Evolutionary conservation across 106 monocot genomes (phyloP).

Genomic region (Ottelia alismoides): DNA sequence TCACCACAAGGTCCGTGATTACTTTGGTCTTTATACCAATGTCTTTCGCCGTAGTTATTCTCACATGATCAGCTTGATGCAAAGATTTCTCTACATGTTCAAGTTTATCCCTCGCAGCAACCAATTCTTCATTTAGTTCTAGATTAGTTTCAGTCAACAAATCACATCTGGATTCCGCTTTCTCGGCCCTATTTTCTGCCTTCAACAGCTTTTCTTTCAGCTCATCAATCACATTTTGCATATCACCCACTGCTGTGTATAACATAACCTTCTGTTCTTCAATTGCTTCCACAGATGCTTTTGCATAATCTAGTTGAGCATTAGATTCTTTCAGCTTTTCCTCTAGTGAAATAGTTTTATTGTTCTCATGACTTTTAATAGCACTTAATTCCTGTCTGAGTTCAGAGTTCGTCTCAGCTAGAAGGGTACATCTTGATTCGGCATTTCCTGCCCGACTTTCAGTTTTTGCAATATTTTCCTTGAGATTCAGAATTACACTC

Average conservation of each 20-base stretch:
- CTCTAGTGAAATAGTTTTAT: constrained; percentile 37
- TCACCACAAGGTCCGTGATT: constrained; percentile 52
- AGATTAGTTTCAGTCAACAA: constrained; percentile 67
- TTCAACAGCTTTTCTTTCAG: constrained; percentile 63
- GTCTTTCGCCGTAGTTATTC: constrained; percentile 38
- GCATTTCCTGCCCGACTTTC: constrained; percentile 47
- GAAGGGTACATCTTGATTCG: constrained; percentile 26
- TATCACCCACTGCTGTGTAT: constrained; percentile 50
- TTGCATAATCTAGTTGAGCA: constrained; percentile 63
- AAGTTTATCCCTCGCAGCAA: constrained; percentile 37
- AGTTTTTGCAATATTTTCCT: constrained; percentile 22
- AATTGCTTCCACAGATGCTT: constrained; percentile 63
- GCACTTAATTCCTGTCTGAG: constrained; percentile 36
- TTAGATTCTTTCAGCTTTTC: constrained; percentile 65
- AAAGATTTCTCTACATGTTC: constrained; percentile 53
- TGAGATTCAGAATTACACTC: constrained; percentile 29
- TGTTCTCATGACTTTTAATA: constrained; percentile 25
- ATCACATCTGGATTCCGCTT: constrained; percentile 53
- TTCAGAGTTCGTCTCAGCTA: constrained; percentile 37
- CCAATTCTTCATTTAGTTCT: constrained; percentile 70
- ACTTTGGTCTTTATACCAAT: constrained; percentile 53
- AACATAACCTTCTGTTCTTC: constrained; percentile 51
- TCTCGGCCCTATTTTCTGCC: constrained; percentile 63
- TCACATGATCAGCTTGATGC: constrained; percentile 37
- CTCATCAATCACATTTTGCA: constrained; percentile 76